phyloP scores from a whole-genome alignment of 1,284 basidiomycete genomes.

The Ustilago nuda region DNA sequence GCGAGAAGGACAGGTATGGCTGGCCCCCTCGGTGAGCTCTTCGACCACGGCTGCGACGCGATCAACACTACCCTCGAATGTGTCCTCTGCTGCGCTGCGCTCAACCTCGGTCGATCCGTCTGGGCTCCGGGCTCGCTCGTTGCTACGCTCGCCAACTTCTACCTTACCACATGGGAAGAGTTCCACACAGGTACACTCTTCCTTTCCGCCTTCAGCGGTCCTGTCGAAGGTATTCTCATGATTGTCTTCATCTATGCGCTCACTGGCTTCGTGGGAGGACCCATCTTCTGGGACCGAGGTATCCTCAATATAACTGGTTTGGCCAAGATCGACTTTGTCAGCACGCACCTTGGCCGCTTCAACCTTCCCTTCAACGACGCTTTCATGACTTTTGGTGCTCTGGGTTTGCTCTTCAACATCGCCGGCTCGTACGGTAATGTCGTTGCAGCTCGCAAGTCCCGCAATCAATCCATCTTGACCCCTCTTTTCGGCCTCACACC shows the following conservation, averaged over 20 bases:
- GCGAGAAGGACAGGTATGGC: constrained; percentile 94
- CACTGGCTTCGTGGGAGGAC: constrained; percentile 72
- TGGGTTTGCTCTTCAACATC: constrained; percentile 86
- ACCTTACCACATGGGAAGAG: constrained; percentile 96
- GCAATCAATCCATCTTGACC: constrained; percentile 68
- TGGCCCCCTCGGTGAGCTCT: constrained; percentile 93
- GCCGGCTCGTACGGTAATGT: constrained; percentile 72
- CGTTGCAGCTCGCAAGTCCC: constrained; percentile 32
- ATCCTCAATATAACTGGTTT: constrained; percentile 77
- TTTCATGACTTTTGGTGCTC: constrained; percentile 84
- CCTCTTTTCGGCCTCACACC: constrained; percentile 84
- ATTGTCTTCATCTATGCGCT: constrained; percentile 82
- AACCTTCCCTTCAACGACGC: constrained; percentile 84
- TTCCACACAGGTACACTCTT: constrained; percentile 81
- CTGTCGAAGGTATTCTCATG: constrained; percentile 94
- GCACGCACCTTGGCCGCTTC: constrained; percentile 71
- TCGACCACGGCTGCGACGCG: constrained; percentile 89
- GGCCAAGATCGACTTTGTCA: constrained; percentile 70
- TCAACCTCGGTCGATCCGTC: constrained; percentile 92
- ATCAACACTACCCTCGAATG: constrained; percentile 82
- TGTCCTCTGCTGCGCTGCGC: constrained; percentile 64
- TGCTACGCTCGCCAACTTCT: constrained; percentile 91
- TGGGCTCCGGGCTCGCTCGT: constrained; percentile 92
- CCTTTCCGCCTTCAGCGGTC: constrained; percentile 86
- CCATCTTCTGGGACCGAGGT: constrained; percentile 84